Evolutionary conservation across 257 asterid genomes (phyloP), one percentile per base, ranked within the genome.

Genomic region (Coffea canephora): DNA sequence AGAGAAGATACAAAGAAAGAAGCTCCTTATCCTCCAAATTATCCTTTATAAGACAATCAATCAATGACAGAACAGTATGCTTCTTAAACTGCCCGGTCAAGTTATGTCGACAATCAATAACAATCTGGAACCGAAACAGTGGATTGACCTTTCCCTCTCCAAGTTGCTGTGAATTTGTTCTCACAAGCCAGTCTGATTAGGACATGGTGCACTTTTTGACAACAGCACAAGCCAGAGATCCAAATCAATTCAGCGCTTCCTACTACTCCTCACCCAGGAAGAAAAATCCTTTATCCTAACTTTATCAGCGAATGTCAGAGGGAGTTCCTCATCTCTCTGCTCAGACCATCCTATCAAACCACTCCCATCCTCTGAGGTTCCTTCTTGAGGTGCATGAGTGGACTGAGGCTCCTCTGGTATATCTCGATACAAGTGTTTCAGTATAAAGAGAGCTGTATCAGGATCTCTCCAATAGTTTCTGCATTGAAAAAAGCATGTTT

Each of bases 401-500:
- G 89, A 84, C 67, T 45, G 27, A 5, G 95, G 91, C 74, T 88
- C 90, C 70, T 96, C 96, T 8, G 92, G 88, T 83, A 92, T 91
- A 69, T 90, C 94, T 18, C 91, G 89, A 52, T 94, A 96, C 86
- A 96, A 87, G 88, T 96, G 97, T 85, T 88, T 94, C 85, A 96
- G 80, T 77, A 94, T 94, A 90, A 96, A 96, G 69, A 96, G 97
- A 55, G 97, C 98, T 0, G 99, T 94, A 82, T 96, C 99, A 4
- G 84, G 77, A 79, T 96, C 98, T 76, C 97, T 89, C 98, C 99
- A 96, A 83, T 96, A 96, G 86, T 94, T 96, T 78, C 99, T 95
- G 91, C 68, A 74, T 39, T 83, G 68, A 65, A 39, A 66, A 67
- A 18, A 36, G 15, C 34, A 62, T 23, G n/a, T 57, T 77, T 39